These are phyloP conservation scores for Hygrocybe coccinea DNA, from an alignment of 768 basidiomycete genomes.

Conservation along the genomic window DNA sequence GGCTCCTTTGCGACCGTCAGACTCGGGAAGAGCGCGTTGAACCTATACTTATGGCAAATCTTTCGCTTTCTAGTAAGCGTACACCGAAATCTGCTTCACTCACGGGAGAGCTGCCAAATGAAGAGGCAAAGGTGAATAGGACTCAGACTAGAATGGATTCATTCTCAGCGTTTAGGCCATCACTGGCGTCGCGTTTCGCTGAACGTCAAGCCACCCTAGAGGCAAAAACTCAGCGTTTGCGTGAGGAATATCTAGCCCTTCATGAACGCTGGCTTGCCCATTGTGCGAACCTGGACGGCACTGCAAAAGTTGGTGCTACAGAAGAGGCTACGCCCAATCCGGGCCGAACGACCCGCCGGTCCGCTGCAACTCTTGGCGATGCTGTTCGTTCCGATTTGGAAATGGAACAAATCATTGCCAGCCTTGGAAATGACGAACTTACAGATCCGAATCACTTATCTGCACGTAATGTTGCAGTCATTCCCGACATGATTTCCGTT, in stretches of 20 bases:
- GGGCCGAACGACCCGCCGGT: conserved; percentile 67
- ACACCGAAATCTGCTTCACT: conserved; percentile 27
- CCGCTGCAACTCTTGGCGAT: conserved; percentile 70
- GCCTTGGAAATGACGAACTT: conserved; percentile 84
- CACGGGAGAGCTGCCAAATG: conserved; percentile 44
- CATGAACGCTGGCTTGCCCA: conserved; percentile 72
- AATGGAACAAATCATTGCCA: conserved; percentile 97
- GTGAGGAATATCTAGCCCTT: conserved; percentile 59
- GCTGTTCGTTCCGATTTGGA: conserved; percentile 92
- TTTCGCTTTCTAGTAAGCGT: conserved; percentile 34
- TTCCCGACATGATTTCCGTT: conserved; percentile 88
- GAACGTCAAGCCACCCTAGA: conserved; percentile 46
- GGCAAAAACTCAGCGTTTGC: conserved; percentile 53
- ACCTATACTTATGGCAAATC: conserved; percentile 61
- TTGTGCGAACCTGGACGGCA: conserved; percentile 63
- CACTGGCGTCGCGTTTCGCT: conserved; percentile 51
- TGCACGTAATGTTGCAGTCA: conserved; percentile 72
- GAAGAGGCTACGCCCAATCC: conserved; percentile 40
- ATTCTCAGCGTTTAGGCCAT: conserved; percentile 41
- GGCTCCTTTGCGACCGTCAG: conserved; percentile 55
- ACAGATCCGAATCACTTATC: conserved; percentile 92
- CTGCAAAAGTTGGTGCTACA: conserved; percentile 40
- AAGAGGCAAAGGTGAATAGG: conserved; percentile 38
- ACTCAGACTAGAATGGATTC: conserved; percentile 31
- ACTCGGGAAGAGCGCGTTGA: conserved; percentile 57